Conservation (phyloP, 139 green algal genomes). For the Tetraselmis chui region DNA sequence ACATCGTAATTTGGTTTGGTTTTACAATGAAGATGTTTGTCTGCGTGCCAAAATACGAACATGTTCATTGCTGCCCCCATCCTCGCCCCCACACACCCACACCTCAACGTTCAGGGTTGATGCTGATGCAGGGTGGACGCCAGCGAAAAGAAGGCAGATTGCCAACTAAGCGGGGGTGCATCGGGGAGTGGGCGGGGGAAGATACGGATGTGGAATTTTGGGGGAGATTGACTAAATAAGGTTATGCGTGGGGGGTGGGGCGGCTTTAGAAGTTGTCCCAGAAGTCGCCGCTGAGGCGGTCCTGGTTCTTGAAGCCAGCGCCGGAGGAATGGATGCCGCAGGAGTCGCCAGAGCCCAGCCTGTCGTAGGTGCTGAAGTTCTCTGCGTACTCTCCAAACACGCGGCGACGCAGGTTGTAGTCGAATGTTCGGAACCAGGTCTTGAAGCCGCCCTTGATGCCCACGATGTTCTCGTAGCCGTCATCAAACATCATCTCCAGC, state of each 20-base stretch:
- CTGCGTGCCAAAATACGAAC: no score
- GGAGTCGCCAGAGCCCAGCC: neutral
- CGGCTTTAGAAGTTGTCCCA: slow-evolving; percentile 2
- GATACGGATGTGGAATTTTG: no score
- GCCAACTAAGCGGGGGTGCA: no score
- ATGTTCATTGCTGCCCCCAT: no score
- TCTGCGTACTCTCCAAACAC: slow-evolving; percentile 2
- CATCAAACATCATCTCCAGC: slow-evolving; percentile 5
- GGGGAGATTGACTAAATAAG: no score
- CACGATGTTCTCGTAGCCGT: slow-evolving; percentile 18
- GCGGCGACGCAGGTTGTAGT: slow-evolving; percentile 7
- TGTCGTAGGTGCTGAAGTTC: neutral
- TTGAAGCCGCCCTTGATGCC: slow-evolving; percentile 20
- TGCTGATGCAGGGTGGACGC: no score
- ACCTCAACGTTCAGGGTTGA: no score
- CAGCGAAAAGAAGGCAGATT: no score
- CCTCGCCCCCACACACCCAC: no score
- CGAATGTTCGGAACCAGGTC: slow-evolving; percentile 6
- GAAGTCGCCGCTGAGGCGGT: neutral
- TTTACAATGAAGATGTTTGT: no score
- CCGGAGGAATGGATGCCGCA: slow-evolving; percentile 13
- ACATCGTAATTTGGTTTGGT: no score
- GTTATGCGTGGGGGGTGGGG: neutral
- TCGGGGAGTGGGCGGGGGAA: no score
- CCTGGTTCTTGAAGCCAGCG: slow-evolving; percentile 7